Evolutionary conservation across 2,329 filamentous ascomycete species (phyloP).

Genomic region (Nemania bipapillata): DNA sequence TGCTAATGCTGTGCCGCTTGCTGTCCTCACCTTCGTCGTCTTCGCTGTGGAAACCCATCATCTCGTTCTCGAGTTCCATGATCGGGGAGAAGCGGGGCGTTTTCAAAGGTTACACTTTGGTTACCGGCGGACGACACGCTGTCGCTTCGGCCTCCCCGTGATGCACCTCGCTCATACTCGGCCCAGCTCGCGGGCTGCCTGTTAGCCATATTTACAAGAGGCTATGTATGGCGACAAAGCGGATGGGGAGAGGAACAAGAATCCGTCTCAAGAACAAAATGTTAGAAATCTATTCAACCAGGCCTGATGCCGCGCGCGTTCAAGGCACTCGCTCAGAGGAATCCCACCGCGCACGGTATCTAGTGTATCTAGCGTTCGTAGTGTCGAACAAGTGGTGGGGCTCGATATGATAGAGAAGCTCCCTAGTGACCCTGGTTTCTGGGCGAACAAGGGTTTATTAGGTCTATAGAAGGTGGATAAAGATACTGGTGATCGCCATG

Average conservation of each 20-base stretch:
- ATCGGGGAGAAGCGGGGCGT: conserved; percentile 59
- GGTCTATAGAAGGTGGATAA: conserved; percentile 5
- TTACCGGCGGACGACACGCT: conserved; percentile 57
- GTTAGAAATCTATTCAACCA: background rate
- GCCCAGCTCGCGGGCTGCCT: conserved; percentile 56
- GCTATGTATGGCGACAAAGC: background rate
- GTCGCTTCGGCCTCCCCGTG: conserved; percentile 53
- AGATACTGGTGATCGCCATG: conserved; percentile 1
- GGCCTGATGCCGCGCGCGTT: conserved; percentile 2
- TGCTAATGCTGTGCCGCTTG: conserved; percentile 16
- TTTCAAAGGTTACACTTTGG: conserved; percentile 58
- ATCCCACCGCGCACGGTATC: background rate
- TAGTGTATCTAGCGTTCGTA: background rate
- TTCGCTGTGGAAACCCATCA: conserved; percentile 48
- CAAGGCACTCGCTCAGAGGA: background rate
- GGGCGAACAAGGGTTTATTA: conserved; percentile 22
- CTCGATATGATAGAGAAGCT: conserved; percentile 14
- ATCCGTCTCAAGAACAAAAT: conserved; percentile 9
- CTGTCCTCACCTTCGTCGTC: conserved; percentile 52
- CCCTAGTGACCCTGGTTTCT: conserved; percentile 24
- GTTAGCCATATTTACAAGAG: conserved; percentile 35
- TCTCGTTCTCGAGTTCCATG: conserved; percentile 53
- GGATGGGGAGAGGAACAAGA: background rate
- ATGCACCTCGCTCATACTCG: conserved; percentile 58
- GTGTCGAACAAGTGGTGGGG: conserved; percentile 25